Evolutionary conservation across 371 early-diverging fungal species (phyloP).

Genomic region (Mortierella sp.): DNA sequence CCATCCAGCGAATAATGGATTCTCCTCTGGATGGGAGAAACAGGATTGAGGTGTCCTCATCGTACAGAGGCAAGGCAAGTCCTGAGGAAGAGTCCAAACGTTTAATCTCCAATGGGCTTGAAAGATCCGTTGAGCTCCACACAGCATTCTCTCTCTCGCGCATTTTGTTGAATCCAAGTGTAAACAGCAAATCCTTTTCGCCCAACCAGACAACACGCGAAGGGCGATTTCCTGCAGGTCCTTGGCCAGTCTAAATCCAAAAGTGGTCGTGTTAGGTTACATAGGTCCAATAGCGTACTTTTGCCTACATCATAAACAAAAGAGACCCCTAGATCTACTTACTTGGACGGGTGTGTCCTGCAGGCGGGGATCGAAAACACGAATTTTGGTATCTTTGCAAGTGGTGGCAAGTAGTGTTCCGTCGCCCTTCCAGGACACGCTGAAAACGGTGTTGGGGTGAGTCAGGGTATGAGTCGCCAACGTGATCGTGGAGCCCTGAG

Average conservation of each 20-base stretch:
- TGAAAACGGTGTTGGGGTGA: slow-evolving; percentile 62
- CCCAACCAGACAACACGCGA: slow-evolving; percentile 80
- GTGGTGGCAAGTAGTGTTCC: slow-evolving; percentile 72
- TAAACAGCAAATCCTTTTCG: slow-evolving; percentile 70
- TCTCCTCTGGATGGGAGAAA: slow-evolving; percentile 78
- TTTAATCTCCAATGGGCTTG: slow-evolving; percentile 65
- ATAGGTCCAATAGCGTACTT: too few species aligned
- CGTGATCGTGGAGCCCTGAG: slow-evolving; percentile 47
- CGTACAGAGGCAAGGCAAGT: slow-evolving; percentile 77
- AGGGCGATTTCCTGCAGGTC: slow-evolving; percentile 77
- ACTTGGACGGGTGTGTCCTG: slow-evolving; percentile 39
- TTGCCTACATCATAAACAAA: too few species aligned
- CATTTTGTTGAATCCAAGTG: slow-evolving; percentile 78
- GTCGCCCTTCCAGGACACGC: slow-evolving; percentile 74
- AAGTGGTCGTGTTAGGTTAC: too few species aligned
- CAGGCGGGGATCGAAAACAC: slow-evolving; percentile 77
- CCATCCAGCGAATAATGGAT: slow-evolving; percentile 74
- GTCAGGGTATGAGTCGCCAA: slow-evolving; percentile 29
- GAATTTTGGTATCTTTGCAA: slow-evolving; percentile 67
- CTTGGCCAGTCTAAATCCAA: slow-evolving; percentile 57
- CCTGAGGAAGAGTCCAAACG: slow-evolving; percentile 77
- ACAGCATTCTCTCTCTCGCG: slow-evolving; percentile 78
- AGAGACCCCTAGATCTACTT: background rate
- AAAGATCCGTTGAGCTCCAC: slow-evolving; percentile 80
- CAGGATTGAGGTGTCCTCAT: slow-evolving; percentile 82